These are phyloP conservation scores for Blastobotrys peoriensis DNA, from an alignment of 805 yeast genomes.

Conservation along the genomic window DNA sequence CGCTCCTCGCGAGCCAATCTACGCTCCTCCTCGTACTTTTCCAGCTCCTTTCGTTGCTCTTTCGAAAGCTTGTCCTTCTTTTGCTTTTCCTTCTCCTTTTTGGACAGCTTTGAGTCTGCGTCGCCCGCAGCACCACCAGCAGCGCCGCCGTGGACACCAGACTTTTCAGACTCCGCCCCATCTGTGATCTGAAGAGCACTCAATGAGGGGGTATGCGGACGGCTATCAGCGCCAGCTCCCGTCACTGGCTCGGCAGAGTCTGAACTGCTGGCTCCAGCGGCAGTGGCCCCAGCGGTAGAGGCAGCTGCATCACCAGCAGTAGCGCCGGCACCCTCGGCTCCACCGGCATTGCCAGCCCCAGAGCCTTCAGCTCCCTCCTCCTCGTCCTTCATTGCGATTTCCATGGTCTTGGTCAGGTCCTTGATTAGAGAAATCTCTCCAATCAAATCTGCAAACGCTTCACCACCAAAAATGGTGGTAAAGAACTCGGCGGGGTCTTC, in stretches of 20 bases:
- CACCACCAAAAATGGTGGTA: slow-evolving; percentile 84
- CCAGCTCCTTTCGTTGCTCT: slow-evolving; percentile 46
- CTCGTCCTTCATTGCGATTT: slow-evolving; percentile 43
- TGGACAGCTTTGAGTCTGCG: slow-evolving; percentile 11
- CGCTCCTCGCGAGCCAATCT: slow-evolving; percentile 57
- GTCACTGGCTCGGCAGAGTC: not conserved
- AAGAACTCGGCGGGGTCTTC: slow-evolving; percentile 84
- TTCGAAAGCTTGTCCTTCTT: slow-evolving; percentile 29
- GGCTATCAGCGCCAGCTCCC: slow-evolving; percentile 1
- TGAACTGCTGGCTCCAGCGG: not conserved
- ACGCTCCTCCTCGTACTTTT: slow-evolving; percentile 73
- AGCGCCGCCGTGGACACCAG: slow-evolving; percentile 12
- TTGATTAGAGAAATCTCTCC: slow-evolving; percentile 80
- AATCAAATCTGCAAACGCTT: slow-evolving; percentile 72
- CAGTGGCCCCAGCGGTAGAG: slow-evolving; percentile 3
- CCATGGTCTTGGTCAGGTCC: slow-evolving; percentile 62
- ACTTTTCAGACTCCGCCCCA: slow-evolving; percentile 9
- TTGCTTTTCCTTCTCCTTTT: slow-evolving; percentile 28
- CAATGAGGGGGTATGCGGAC: slow-evolving; percentile 4
- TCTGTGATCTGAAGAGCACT: slow-evolving; percentile 9
- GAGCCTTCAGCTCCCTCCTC: slow-evolving; percentile 34
- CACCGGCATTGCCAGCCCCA: slow-evolving; percentile 23
- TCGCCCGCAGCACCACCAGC: slow-evolving; percentile 13
- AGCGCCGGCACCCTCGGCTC: slow-evolving; percentile 11
- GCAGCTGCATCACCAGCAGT: slow-evolving; percentile 14